A percentile compares a stretch with the other conserved stretches of the same genome.
These are phyloP conservation scores for Capsicum baccatum DNA, from an alignment of 257 asterid species.

Conservation along the genomic window DNA sequence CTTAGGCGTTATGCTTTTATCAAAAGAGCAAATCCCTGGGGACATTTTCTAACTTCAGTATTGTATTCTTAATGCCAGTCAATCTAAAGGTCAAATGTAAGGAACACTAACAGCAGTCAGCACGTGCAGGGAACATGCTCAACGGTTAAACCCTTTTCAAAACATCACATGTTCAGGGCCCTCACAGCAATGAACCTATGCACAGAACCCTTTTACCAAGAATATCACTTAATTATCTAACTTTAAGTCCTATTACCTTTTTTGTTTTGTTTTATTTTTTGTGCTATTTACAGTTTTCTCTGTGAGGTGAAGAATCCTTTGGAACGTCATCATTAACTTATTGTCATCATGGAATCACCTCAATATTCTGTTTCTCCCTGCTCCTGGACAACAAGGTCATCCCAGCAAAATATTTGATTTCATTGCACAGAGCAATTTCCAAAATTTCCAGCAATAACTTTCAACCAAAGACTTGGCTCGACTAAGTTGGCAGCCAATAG, in stretches of 20 bases:
- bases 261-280: neutral
- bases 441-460: neutral
- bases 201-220: neutral
- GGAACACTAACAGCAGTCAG: neutral
- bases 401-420: neutral
- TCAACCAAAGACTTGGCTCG: neutral
- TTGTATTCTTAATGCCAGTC: constrained; percentile 2
- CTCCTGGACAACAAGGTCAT: neutral
- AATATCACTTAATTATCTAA: neutral
- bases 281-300: neutral
- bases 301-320: neutral
- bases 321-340: constrained; percentile 6
- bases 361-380: neutral
- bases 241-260: neutral
- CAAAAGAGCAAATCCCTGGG: neutral
- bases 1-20: neutral
- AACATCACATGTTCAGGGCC: neutral
- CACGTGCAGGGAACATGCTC: neutral
- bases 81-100: neutral
- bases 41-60: constrained; percentile 9
- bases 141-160: neutral
- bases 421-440: constrained; percentile 2
- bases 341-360: neutral
- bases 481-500: neutral
- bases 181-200: neutral